A percentile compares a stretch with the other conserved stretches of the same genome.
These are phyloP conservation scores for Pilaira anomala DNA, from an alignment of 192 early-diverging fungal species.

Conservation along the genomic window DNA sequence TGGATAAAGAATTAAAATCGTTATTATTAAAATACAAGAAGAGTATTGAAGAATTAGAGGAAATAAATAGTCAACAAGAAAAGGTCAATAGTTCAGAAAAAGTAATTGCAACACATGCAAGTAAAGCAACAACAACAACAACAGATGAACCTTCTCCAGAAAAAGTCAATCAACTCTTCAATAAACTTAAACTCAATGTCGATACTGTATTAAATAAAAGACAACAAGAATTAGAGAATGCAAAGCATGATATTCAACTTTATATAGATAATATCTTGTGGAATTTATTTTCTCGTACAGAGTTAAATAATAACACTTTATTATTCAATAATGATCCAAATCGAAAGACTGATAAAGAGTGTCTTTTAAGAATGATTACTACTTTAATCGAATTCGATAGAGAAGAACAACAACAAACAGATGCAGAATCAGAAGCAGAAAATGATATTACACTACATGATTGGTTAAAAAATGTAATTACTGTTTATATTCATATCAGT, in stretches of 20 bases:
- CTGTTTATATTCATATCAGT: background rate
- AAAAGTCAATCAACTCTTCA: background rate
- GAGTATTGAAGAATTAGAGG: background rate
- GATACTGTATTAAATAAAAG: background rate
- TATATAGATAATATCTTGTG: background rate
- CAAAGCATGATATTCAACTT: background rate
- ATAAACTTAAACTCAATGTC: background rate
- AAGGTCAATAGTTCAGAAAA: background rate
- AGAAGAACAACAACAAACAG: background rate
- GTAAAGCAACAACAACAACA: background rate
- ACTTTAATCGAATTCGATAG: constrained; percentile 2
- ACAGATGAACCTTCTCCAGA: background rate
- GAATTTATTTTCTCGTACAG: background rate
- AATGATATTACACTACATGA: background rate
- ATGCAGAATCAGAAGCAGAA: background rate
- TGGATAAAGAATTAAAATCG: background rate
- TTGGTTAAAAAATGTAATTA: background rate
- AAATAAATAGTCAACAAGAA: background rate
- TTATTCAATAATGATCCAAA: too few relatives aligned
- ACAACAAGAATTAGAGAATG: background rate
- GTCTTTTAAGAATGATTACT: background rate
- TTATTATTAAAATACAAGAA: background rate
- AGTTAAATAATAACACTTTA: too few relatives aligned
- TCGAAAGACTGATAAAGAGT: too few relatives aligned
- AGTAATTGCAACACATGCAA: background rate